These are phyloP conservation scores for Dictyostelium intermedium DNA, from an alignment of 78 protist species.

Conservation along the genomic window DNA sequence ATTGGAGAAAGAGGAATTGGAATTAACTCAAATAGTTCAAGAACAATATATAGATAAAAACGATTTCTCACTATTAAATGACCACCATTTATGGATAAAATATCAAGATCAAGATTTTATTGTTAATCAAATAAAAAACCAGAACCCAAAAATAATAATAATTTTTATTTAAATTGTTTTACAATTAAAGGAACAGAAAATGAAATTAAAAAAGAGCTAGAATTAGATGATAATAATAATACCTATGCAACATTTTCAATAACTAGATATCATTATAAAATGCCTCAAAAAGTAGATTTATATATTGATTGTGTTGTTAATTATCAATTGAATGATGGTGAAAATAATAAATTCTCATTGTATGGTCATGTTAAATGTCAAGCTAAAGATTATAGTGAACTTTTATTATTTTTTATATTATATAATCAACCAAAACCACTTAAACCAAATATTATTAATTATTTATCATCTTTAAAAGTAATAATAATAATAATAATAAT, in stretches of 20 bases:
- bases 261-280: not conserved
- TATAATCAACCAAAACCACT: not conserved
- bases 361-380: not conserved
- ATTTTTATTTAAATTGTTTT: not conserved
- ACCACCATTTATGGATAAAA: not conserved
- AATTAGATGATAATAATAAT: too few relatives aligned
- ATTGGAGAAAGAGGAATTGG: not conserved
- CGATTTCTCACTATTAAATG: not conserved
- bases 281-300: not conserved
- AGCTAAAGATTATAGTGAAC: not conserved
- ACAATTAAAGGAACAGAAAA: not conserved
- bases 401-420: too few relatives aligned
- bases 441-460: not conserved
- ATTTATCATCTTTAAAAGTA: not conserved
- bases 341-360: not conserved
- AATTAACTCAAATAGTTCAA: not conserved
- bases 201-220: not conserved
- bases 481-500: too few relatives aligned
- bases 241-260: not conserved
- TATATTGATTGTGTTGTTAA: not conserved
- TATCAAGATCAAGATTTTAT: not conserved
- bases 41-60: not conserved
- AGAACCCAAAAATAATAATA: not conserved
- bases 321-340: too few relatives aligned
- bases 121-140: not conserved